These are phyloP conservation scores for Geum urbanum DNA, from an alignment of 306 rosid species.

Conservation along the genomic window DNA sequence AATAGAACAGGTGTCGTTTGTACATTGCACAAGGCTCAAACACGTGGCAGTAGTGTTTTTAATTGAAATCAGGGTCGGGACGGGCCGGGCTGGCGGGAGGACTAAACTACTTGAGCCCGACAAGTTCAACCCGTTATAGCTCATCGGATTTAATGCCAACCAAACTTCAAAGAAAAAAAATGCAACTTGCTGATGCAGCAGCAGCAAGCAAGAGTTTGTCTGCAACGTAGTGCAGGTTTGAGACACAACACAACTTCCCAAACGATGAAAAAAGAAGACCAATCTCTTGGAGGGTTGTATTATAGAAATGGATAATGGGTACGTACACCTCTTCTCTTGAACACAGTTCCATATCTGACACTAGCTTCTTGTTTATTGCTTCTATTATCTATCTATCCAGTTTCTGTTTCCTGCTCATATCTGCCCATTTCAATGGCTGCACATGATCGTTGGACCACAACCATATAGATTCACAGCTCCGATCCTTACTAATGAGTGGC, in stretches of 20 bases:
- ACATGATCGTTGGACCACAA: neutral
- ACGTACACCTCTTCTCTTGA: too few relatives aligned
- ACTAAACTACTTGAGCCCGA: too few relatives aligned
- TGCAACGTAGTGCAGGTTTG: neutral
- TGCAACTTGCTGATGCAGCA: neutral
- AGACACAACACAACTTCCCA: neutral
- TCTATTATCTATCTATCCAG: neutral
- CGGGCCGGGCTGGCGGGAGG: too few relatives aligned
- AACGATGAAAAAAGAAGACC: conserved; percentile 3
- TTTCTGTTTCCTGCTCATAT: neutral
- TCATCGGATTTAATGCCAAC: neutral
- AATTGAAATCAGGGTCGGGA: too few relatives aligned
- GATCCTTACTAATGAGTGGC: too few relatives aligned
- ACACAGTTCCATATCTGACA: neutral
- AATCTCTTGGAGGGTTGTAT: neutral
- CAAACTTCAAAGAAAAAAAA: neutral
- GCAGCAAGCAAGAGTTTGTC: neutral
- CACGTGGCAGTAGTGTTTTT: neutral
- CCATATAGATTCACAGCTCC: neutral
- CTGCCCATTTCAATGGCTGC: neutral
- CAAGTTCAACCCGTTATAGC: too few relatives aligned
- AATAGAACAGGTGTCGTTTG: neutral
- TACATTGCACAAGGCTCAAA: neutral
- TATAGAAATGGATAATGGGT: too few relatives aligned
- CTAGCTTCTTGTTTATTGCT: neutral